Base-by-base conservation (phyloP, 257 asterid genomes). In the Solanum sparsipilum region DNA sequence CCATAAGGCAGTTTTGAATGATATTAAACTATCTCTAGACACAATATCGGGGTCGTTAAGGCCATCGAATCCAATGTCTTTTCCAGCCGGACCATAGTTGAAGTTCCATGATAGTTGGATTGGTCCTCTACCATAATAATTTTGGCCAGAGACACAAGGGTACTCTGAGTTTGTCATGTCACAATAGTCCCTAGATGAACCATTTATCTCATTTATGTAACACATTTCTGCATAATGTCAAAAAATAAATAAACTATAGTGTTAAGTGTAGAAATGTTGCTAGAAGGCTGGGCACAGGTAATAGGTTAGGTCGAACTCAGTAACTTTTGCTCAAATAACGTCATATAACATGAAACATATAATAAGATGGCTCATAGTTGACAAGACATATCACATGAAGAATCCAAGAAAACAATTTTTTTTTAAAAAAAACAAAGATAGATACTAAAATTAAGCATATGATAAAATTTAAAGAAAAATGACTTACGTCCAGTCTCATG, bases 401-500 rank as follows among this genome's bases (percentile, higher is more conserved):
- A 12, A 68, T 72, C 44, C 13, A 72, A 72, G 44, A 31, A 32
- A 8, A 16, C 0, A 5, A 0, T 48, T 48, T 48, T 2, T 44
- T 44, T 41, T 12, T 0, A 1, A 15, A 48, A 48, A 13, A 48
- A 48, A 48, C 1, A 15, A 48, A 52, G 60, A 52, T 52, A 52
- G 21, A 13, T 12, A 60, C 70, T 63, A 29, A 34, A 32, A 72
- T 32, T 72, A 82, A 56, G 36, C 27, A 32, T 7, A 20, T 10
- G 72, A 31, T n/a, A 35, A 52, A 52, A 52, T 21, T 39, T 41
- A 10, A 58, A 6, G 75, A 2, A 38, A 25, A 36, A 48, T 2
- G 48, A 88, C 94, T 91, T 83, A 93, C 94, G 91, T 86, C 93
- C 93, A 38, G 94, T 93, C 84, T 92, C 95, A 86, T 93, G 94